Percentiles rank a stretch among this genome's conserved stretches.
Conservation (phyloP, 23 red algal species). For the Gracilaria vermiculophylla region DNA sequence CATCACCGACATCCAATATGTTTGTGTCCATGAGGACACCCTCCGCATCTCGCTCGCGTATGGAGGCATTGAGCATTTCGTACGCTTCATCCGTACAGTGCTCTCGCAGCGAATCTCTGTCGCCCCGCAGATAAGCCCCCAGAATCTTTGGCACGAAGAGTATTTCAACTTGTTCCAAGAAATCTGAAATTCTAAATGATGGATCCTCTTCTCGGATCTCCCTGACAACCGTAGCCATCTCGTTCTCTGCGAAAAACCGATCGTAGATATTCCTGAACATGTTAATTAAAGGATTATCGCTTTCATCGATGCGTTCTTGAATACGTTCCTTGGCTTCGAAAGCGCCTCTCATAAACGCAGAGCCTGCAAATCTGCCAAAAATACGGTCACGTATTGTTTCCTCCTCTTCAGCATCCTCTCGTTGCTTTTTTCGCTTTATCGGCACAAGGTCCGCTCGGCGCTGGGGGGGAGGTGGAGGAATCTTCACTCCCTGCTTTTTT, state of each 20-base stretch:
- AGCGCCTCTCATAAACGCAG: conserved; percentile 87
- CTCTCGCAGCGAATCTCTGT: conserved; percentile 45
- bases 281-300: conserved; percentile 87
- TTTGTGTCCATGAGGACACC: conserved; percentile 90
- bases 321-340: conserved; percentile 94
- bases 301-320: conserved; percentile 88
- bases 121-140: conserved; percentile 81
- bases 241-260: conserved; percentile 96
- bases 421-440: conserved; percentile 35
- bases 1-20: conserved; percentile 84
- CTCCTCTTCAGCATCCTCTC: conserved; percentile 41
- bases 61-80: conserved; percentile 80
- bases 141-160: conserved; percentile 78
- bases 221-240: conserved; percentile 92
- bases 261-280: conserved; percentile 89
- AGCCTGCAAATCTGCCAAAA: conserved; percentile 91
- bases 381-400: conserved; percentile 80
- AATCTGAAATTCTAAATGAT: conserved; percentile 79
- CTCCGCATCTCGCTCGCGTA: conserved; percentile 71
- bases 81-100: conserved; percentile 86
- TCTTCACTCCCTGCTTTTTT: conserved; percentile 52
- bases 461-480: conserved; percentile 58
- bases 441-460: conserved; percentile 50
- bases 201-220: conserved; percentile 89
- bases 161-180: conserved; percentile 79